phyloP scores from a whole-genome alignment of 2,329 filamentous ascomycete species.

The Trichoderma sp. region DNA sequence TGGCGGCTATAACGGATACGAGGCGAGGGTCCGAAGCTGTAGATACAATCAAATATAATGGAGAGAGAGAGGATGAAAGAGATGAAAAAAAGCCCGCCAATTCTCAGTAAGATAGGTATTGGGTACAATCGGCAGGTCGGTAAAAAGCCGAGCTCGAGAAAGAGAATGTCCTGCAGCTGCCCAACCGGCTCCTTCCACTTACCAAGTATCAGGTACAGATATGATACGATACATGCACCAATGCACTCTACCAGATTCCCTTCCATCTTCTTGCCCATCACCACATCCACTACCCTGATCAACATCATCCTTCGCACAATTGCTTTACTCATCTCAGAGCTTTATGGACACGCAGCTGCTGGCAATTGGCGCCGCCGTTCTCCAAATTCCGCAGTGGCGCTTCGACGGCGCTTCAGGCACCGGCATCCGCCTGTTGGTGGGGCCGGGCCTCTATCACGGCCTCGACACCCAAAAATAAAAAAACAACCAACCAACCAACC shows the following conservation, averaged over 20 bases:
- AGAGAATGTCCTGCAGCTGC: background rate
- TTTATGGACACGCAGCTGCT: background rate
- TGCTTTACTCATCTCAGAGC: background rate
- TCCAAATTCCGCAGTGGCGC: background rate
- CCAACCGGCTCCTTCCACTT: background rate
- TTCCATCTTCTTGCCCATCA: background rate
- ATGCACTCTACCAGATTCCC: background rate
- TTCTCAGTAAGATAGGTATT: background rate
- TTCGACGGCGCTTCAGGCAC: conserved; percentile 15
- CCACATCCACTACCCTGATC: background rate
- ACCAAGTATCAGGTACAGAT: background rate
- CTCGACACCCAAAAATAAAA: background rate
- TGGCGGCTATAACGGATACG: background rate
- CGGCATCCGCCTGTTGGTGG: background rate
- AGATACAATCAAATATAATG: background rate
- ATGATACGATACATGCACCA: background rate
- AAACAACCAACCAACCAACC: background rate
- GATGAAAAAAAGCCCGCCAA: background rate
- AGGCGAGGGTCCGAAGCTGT: background rate
- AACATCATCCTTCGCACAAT: background rate
- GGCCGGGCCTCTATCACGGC: conserved; percentile 1
- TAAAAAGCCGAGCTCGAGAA: background rate
- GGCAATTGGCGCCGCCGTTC: background rate
- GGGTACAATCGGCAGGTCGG: background rate
- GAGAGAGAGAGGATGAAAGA: background rate